A percentile compares a stretch with the other conserved stretches of the same genome.
Conservation (phyloP, 2,329 filamentous ascomycete genomes). For the Alternaria panax region DNA sequence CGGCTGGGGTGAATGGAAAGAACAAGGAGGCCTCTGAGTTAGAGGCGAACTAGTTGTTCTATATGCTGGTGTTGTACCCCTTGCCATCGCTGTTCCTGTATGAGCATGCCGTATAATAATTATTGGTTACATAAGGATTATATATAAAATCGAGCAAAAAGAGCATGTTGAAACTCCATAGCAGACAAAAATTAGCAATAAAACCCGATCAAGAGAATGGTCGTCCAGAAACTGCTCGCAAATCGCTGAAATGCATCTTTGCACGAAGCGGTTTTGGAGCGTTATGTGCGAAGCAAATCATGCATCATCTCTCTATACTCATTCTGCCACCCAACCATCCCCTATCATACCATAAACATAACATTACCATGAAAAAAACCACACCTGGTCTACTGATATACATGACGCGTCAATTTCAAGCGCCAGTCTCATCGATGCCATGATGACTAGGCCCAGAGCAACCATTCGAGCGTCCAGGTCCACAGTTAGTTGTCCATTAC, state of each 20-base stretch:
- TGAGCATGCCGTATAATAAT: background rate
- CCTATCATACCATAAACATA: background rate
- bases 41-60: background rate
- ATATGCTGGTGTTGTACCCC: background rate
- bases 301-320: background rate
- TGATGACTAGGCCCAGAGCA: background rate
- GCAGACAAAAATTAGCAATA: background rate
- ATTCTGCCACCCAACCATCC: background rate
- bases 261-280: background rate
- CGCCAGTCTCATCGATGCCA: background rate
- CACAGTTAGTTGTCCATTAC: background rate
- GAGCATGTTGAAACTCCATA: background rate
- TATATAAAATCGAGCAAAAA: background rate
- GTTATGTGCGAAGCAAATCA: background rate
- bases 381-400: background rate
- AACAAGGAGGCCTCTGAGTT: too few species aligned
- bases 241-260: background rate
- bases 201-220: background rate
- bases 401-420: background rate
- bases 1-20: too few species aligned
- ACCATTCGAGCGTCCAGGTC: background rate
- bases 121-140: background rate
- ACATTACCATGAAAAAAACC: background rate
- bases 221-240: background rate
- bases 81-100: background rate